phyloP scores from a whole-genome alignment of 2,329 filamentous ascomycete genomes.

The Ilyonectria destructans region DNA sequence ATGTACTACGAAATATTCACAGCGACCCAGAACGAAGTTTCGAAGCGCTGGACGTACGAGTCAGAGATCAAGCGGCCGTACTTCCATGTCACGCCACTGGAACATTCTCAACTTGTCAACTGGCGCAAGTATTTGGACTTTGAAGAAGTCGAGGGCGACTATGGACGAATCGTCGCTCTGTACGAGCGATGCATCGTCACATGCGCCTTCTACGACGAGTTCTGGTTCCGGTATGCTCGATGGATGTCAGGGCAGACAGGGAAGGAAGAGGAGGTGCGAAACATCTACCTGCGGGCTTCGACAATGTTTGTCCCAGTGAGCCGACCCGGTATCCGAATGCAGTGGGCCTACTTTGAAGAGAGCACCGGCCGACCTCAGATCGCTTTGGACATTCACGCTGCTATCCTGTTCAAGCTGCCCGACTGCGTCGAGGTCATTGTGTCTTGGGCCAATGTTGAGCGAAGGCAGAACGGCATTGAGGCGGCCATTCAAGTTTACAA shows the following conservation, averaged over 20 bases:
- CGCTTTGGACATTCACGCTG: conserved; percentile 87
- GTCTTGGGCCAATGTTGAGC: conserved; percentile 88
- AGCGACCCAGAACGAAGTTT: conserved; percentile 88
- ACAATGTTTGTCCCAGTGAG: conserved; percentile 91
- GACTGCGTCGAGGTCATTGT: conserved; percentile 90
- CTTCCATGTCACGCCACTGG: conserved; percentile 95
- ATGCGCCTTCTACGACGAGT: conserved; percentile 95
- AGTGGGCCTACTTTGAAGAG: conserved; percentile 97
- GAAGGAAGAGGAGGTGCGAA: conserved; percentile 91
- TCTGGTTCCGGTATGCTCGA: conserved; percentile 96
- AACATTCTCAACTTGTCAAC: conserved; percentile 86
- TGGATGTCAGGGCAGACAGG: conserved; percentile 90
- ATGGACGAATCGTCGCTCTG: conserved; percentile 81
- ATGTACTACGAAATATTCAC: conserved; percentile 87
- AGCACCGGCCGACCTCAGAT: conserved; percentile 83
- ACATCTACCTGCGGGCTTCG: conserved; percentile 91
- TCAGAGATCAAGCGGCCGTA: conserved; percentile 96
- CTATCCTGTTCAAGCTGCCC: conserved; percentile 83
- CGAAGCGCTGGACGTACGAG: conserved; percentile 95
- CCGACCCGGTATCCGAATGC: conserved; percentile 85
- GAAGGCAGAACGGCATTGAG: conserved; percentile 87
- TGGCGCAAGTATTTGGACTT: conserved; percentile 98
- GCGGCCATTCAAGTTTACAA: conserved; percentile 89
- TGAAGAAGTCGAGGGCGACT: conserved; percentile 89
- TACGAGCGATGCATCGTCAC: conserved; percentile 96